Evolutionary conservation across 345 rosid species (phyloP), one percentile per base, ranked within the genome.

Genomic region (Populus euphratica): DNA sequence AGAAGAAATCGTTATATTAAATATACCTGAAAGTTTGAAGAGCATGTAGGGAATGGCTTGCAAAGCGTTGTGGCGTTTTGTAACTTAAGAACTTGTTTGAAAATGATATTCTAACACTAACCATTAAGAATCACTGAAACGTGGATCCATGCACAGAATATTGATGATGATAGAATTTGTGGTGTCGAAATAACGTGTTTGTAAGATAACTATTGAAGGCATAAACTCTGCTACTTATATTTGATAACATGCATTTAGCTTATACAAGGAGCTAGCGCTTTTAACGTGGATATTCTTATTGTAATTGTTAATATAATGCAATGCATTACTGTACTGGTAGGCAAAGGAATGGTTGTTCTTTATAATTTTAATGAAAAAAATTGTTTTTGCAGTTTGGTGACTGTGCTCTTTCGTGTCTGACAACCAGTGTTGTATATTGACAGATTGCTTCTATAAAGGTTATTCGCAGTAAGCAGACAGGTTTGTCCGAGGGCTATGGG

Each of bases 401-500:
- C 54, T 39, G 14, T 23, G 20, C 13, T 6, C 59, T 75, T 10
- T 68, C 27, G 23, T 31, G 29, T 29, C 74, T 77, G 75, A 49
- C 73, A 50, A 59, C 70, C 4, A 16, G 13, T 31, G 36, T 63
- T 17, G 9, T 64, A 2, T 70, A 13, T 54, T 77, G 33, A 77
- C 88, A 93, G 99, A 90, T 96, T 84, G 86, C 84, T 49, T 92
- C 99, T 27, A 85, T 92, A 18, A 96, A 96, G 87, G 91, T 96
- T 81, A 96, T 93, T 66, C 96, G 99, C 79, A 96, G 93, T 70
- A 96, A 92, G 90, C 96, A 91, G 75, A 90, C 90, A 36, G 94
- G 96, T 73, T 80, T 86, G 44, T 93, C 98, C 1, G 98, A 92
- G 85, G 98, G 99, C 25, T 93, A 96, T 76, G 99, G 99, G 63